Conservation (phyloP, 2,329 filamentous ascomycete species). For the Penicillium aurantiogriseum region DNA sequence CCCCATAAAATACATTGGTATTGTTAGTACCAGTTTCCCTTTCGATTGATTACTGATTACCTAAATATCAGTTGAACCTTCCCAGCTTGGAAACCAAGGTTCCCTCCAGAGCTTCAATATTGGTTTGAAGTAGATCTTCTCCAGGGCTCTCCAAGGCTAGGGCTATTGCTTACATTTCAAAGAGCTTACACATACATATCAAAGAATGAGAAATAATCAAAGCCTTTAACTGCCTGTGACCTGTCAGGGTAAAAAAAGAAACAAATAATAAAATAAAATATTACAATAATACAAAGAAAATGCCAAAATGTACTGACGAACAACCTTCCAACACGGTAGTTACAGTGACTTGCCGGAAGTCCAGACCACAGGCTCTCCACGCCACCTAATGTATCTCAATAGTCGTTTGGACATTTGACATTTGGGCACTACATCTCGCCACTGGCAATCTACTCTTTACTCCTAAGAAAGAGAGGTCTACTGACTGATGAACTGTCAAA, state of each 20-base stretch:
- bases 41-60: neutral
- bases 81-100: neutral
- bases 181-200: neutral
- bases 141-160: neutral
- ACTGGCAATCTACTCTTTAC: constrained; percentile 11
- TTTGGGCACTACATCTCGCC: constrained; percentile 7
- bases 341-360: constrained; percentile 5
- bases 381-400: constrained; percentile 9
- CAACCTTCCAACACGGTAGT: constrained; percentile 1
- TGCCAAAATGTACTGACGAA: constrained; percentile 4
- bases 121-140: neutral
- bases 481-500: constrained; percentile 29
- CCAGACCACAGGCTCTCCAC: constrained; percentile 10
- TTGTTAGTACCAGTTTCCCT: constrained; percentile 31
- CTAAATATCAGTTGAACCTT: neutral
- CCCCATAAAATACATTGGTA: constrained; percentile 10
- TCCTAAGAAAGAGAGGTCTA: constrained; percentile 8
- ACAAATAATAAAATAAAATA: neutral
- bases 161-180: neutral
- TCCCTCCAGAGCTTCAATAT: neutral
- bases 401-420: constrained; percentile 15
- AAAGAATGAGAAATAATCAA: constrained; percentile 6
- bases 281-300: neutral
- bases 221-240: constrained; percentile 15
- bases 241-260: constrained; percentile 8